These are phyloP conservation scores for Fragilaria radians DNA, from an alignment of 108 stramenopile species.

Conservation along the genomic window DNA sequence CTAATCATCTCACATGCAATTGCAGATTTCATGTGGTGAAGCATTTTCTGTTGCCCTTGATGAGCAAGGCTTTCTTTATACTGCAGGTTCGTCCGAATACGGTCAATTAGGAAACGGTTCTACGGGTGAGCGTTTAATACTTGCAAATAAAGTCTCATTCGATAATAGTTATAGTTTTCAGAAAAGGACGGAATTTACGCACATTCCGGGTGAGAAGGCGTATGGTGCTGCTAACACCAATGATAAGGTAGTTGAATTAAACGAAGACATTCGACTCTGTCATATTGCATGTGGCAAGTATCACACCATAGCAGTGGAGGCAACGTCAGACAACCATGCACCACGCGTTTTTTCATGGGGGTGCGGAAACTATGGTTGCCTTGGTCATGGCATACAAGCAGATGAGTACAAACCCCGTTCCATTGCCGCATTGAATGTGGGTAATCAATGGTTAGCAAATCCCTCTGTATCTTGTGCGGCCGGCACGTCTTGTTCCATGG, in stretches of 20 bases:
- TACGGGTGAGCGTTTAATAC: constrained; percentile 83
- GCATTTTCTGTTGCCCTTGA: constrained; percentile 70
- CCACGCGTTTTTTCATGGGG: constrained; percentile 79
- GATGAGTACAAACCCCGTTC: constrained; percentile 78
- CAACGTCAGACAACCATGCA: constrained; percentile 18
- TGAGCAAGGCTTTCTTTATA: constrained; percentile 68
- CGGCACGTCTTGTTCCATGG: constrained; percentile 62
- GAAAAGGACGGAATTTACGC: constrained; percentile 41
- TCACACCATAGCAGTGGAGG: constrained; percentile 78
- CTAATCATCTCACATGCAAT: not conserved
- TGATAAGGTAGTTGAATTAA: constrained; percentile 31
- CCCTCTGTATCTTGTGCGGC: constrained; percentile 40
- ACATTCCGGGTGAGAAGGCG: constrained; percentile 30
- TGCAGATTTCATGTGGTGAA: constrained; percentile 73
- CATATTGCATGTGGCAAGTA: constrained; percentile 75
- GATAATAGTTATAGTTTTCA: constrained; percentile 61
- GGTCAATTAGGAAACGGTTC: constrained; percentile 86
- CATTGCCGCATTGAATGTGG: not conserved
- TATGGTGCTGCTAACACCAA: constrained; percentile 15
- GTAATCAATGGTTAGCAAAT: constrained; percentile 26
- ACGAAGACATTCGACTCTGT: constrained; percentile 37
- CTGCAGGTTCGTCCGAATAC: constrained; percentile 69
- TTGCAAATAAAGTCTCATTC: constrained; percentile 74
- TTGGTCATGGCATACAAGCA: constrained; percentile 77
- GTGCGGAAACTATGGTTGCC: constrained; percentile 78